These are phyloP conservation scores for Stevia rebaudiana DNA, from an alignment of 140 eudicot species.

Conservation along the genomic window DNA sequence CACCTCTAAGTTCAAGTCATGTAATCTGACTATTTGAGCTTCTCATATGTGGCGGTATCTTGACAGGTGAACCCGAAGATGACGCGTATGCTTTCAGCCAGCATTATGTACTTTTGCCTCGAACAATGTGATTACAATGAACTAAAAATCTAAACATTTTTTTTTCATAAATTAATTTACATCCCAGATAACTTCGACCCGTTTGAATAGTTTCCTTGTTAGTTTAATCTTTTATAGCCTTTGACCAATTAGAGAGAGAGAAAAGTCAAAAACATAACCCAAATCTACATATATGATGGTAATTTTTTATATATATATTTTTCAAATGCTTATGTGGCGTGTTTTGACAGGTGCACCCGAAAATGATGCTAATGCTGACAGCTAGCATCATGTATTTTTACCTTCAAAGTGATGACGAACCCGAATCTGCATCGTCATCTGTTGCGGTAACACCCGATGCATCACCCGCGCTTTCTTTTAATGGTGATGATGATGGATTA, in stretches of 20 bases:
- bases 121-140: constrained; percentile 46
- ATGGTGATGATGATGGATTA: constrained; percentile 47
- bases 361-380: constrained; percentile 86
- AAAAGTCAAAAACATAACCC: background rate
- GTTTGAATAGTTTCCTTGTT: background rate
- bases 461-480: constrained; percentile 52
- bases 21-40: background rate
- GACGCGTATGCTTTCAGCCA: constrained; percentile 27
- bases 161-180: background rate
- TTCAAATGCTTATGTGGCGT: no score
- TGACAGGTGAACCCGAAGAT: no score
- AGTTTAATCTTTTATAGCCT: background rate
- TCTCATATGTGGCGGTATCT: background rate
- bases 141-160: background rate
- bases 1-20: background rate
- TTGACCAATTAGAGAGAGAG: background rate
- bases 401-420: constrained; percentile 57
- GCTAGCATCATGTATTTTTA: constrained; percentile 98
- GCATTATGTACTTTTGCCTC: constrained; percentile 87
- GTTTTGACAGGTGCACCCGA: constrained; percentile 70
- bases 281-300: background rate
- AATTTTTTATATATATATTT: background rate
- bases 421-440: constrained; percentile 56
- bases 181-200: background rate
- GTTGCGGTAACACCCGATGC: constrained; percentile 44